These are phyloP conservation scores for Elaeis guineensis DNA, from an alignment of 176 grass and related monocot species.

Conservation along the genomic window DNA sequence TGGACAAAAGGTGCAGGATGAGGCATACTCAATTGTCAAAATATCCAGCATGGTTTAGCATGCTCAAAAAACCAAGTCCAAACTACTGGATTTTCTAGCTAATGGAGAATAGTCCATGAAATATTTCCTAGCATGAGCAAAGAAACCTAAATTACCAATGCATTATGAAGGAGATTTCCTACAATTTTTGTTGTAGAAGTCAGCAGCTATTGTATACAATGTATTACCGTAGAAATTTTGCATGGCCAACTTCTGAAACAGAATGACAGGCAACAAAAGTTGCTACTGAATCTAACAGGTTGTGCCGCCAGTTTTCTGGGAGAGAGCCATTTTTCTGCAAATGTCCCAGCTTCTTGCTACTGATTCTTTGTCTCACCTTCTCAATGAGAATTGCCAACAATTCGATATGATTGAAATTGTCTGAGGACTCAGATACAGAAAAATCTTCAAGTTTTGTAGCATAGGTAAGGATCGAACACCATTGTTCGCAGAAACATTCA, in stretches of 20 bases:
- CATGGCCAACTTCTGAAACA: constrained; percentile 24
- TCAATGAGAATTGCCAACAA: constrained; percentile 49
- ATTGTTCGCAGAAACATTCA: constrained; percentile 67
- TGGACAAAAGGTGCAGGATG: too few species aligned
- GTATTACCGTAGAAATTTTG: constrained; percentile 51
- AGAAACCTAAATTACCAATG: too few species aligned
- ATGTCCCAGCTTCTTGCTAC: constrained; percentile 29
- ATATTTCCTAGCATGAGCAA: too few species aligned
- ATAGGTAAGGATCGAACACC: constrained; percentile 50
- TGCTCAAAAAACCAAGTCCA: too few species aligned
- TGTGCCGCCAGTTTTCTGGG: constrained; percentile 47
- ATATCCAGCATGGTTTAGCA: too few species aligned
- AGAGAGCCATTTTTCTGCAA: constrained; percentile 44
- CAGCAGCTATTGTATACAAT: too few species aligned
- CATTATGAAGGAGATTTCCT: too few species aligned
- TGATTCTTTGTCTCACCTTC: constrained; percentile 61
- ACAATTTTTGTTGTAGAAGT: too few species aligned
- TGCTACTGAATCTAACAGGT: constrained; percentile 58
- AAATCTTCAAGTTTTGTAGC: constrained; percentile 19
- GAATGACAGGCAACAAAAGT: constrained; percentile 39
- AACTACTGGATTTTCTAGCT: too few species aligned
- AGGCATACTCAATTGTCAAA: too few species aligned
- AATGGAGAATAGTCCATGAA: too few species aligned
- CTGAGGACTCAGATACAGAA: constrained; percentile 21
- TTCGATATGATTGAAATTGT: constrained; percentile 32